Base-by-base conservation (phyloP, 345 rosid genomes). In the Crucihimalaya himalaica region DNA sequence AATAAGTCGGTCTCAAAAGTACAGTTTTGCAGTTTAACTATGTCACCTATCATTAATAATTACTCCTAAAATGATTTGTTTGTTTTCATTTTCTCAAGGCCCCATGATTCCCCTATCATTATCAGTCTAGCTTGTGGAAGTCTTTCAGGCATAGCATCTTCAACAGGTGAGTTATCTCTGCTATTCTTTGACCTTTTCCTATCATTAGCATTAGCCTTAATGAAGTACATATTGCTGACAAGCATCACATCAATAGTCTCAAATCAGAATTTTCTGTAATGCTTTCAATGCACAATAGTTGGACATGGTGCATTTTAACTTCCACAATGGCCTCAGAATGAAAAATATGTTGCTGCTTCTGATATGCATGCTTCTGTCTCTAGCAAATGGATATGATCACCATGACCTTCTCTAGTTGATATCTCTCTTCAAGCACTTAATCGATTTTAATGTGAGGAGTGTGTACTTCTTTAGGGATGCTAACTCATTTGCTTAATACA, bases 91-190 rank as follows among this genome's bases (percentile, higher is more conserved):
- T 20, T 70, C 81, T 8, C 31, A 37, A 95, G 99, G 84, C 96
- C 97, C 6, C 57, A 87, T 57, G 98, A 95, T 86, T 83, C 98
- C 63, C 69, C 86, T 31, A 72, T 83, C 25, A 74, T 84, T 42
- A 84, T 87, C 62, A 89, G 99, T 79, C 84, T 95, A 66, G 92
- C 96, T 31, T 95, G 97, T 79, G 99, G 97, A 80, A 95, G 99
- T 79, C 85, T 92, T 53, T 95, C 99, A 40, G 97, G 99, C 77
- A 83, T 95, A 78, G 99, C 89, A n/a, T 88, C 99, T 40, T 92
- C 99, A 60, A 95, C 99, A 66, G 97, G 97, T 88, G 78, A 86
- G 79, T 81, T 39, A 70, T 68, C 56, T 65, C 25, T 15, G 39
- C 21, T 56, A 29, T 72, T 76, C 18, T 35, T 62, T 55, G 63